Evolutionary conservation across 306 rosid genomes (phyloP).

Genomic region (Potentilla sterilis): DNA sequence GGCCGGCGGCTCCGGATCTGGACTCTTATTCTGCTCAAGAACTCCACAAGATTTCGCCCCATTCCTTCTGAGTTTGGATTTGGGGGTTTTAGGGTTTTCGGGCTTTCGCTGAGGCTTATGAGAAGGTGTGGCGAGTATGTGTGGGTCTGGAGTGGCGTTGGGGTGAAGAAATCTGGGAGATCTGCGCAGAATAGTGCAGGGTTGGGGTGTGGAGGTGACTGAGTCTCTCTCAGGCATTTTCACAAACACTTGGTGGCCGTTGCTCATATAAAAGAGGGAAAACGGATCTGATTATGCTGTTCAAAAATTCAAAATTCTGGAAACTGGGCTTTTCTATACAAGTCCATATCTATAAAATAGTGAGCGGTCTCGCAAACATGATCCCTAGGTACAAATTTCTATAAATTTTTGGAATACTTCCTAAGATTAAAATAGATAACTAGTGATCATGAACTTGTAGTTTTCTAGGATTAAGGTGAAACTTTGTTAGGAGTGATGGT

Average conservation of each 20-base stretch:
- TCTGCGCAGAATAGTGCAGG: slow-evolving; percentile 13
- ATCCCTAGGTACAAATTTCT: no score
- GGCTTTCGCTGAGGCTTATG: slow-evolving; percentile 7
- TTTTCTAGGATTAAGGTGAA: no score
- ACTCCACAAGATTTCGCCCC: neutral
- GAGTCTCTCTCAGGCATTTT: slow-evolving; percentile 51
- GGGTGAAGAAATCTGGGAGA: slow-evolving; percentile 25
- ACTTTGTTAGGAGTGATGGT: no score
- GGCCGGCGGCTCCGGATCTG: neutral
- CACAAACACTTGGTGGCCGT: slow-evolving; percentile 37
- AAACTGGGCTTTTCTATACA: slow-evolving; percentile 12
- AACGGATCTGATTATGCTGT: neutral
- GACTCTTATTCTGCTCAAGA: neutral
- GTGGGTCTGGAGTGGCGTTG: neutral
- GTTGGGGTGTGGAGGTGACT: slow-evolving; percentile 14
- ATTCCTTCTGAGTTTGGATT: slow-evolving; percentile 16
- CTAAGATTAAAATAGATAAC: no score
- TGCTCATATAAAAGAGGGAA: slow-evolving; percentile 34
- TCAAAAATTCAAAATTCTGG: slow-evolving; percentile 7
- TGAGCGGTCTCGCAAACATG: neutral
- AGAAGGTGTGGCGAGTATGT: neutral
- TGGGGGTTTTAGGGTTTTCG: slow-evolving; percentile 15
- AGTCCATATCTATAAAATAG: neutral
- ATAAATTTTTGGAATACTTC: no score
- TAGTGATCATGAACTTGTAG: no score